Evolutionary conservation across 768 basidiomycete species (phyloP), one percentile per base, ranked within the genome.

Genomic region (Boletus eberwhitei): DNA sequence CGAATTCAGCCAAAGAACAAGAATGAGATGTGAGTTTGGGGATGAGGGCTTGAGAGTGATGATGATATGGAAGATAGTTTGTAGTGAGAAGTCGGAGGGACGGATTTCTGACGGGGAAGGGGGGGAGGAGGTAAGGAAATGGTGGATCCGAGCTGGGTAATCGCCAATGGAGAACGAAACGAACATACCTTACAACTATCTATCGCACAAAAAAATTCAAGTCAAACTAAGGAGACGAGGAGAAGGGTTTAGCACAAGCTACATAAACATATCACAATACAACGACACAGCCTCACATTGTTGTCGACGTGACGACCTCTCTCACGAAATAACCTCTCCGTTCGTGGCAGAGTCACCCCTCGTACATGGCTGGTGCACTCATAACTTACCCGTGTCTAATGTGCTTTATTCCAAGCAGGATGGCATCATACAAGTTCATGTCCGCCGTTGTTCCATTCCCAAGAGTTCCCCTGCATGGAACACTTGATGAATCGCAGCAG

Each of bases 71-170:
- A 59, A 73, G 70, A 67, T 70, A 64, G 62, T 68, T 65, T 66
- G 73, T 75, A 73, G 66, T 73, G 72, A 67, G 69, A 49, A 65
- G 54, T 64, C 58, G 61, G 68, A 68, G 68, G 69, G 71, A 59
- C 64, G 67, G 65, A 68, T 76, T 79, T 83, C 83, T 67, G 67
- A 79, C 62, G 76, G 75, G 77, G 72, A 77, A 69, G 76, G 70
- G 69, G 70, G 66, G 77, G 76, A 76, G 73, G 77, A 75, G 73
- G 80, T 80, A 73, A 82, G 81, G 71, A 73, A 66, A 67, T 62
- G 64, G 80, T 82, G 81, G 74, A 69, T 77, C 77, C 75, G 81
- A 79, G 75, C 79, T 75, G 75, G 81, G 77, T 74, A 73, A 71
- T 73, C 64, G 71, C 70, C 50, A 59, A 68, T 42, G 61, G 57